These are phyloP conservation scores for Heterobasidion irregulare DNA, from an alignment of 1,284 basidiomycete genomes.

Conservation along the genomic window DNA sequence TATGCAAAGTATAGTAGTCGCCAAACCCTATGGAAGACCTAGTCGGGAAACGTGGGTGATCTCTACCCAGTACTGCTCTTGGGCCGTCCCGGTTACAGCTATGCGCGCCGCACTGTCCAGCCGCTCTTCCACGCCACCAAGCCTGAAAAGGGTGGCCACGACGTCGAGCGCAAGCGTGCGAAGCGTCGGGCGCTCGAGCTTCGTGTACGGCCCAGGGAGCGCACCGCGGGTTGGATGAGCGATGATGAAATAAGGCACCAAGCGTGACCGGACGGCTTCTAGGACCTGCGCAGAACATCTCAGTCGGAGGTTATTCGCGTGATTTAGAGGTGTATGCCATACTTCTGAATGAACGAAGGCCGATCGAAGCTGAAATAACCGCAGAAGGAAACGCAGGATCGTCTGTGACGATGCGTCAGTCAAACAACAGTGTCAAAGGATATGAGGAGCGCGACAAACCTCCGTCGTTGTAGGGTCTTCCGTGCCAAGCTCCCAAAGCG, in stretches of 20 bases:
- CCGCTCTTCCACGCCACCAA: conserved; percentile 9
- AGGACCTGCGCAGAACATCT: conserved; percentile 9
- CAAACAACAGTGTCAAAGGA: background rate
- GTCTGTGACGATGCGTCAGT: conserved; percentile 26
- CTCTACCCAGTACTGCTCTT: conserved; percentile 8
- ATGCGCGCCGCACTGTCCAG: conserved; percentile 16
- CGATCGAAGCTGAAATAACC: conserved; percentile 49
- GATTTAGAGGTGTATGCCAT: conserved; percentile 5
- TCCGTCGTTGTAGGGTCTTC: conserved; percentile 48
- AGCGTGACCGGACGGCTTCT: conserved; percentile 48
- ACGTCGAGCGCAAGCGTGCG: conserved; percentile 43
- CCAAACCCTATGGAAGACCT: background rate
- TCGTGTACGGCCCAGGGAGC: conserved; percentile 67
- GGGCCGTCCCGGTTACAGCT: conserved; percentile 19
- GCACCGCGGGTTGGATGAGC: conserved; percentile 61
- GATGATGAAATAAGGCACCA: conserved; percentile 74
- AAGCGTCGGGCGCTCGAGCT: conserved; percentile 34
- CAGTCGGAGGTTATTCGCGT: conserved; percentile 8
- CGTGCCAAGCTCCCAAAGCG: conserved; percentile 75
- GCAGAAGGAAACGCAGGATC: conserved; percentile 56
- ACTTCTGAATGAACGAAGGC: conserved; percentile 35
- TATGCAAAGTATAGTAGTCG: background rate
- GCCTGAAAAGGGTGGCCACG: conserved; percentile 20
- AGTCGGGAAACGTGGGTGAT: background rate
- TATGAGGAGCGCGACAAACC: conserved; percentile 28